Evolutionary conservation across 371 early-diverging fungal species (phyloP).

Genomic region (Parasitella parasitica): DNA sequence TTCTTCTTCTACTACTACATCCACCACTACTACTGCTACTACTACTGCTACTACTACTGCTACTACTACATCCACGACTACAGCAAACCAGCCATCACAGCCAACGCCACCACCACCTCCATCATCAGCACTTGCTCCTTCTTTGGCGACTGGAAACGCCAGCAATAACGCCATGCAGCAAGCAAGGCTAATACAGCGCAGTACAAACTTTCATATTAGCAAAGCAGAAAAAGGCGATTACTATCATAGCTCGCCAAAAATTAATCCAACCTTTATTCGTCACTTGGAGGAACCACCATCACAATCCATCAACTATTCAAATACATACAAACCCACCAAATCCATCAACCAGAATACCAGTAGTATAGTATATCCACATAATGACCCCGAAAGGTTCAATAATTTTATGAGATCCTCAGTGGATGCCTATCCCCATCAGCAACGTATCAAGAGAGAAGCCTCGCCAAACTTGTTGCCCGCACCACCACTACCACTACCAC

Average conservation of each 20-base stretch:
- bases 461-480: not conserved
- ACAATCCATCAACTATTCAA: not conserved
- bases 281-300: constrained; percentile 1
- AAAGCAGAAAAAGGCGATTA: constrained; percentile 1
- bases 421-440: not conserved
- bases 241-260: not conserved
- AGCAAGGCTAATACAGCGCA: not conserved
- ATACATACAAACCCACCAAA: constrained; percentile 7
- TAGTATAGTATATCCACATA: not conserved
- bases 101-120: not conserved
- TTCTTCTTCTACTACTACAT: not conserved
- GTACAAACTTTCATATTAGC: not conserved
- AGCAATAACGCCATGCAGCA: not conserved
- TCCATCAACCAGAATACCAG: not conserved
- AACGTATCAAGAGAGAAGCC: not conserved
- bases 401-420: not conserved
- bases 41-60: not conserved
- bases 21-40: not conserved
- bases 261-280: constrained; percentile 9
- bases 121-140: not conserved
- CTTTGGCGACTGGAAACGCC: not conserved
- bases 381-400: not conserved
- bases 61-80: not conserved
- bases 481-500: no score
- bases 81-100: not conserved